Evolutionary conservation across 805 yeast species (phyloP).

Genomic region (Yarrowia yakushimensis): DNA sequence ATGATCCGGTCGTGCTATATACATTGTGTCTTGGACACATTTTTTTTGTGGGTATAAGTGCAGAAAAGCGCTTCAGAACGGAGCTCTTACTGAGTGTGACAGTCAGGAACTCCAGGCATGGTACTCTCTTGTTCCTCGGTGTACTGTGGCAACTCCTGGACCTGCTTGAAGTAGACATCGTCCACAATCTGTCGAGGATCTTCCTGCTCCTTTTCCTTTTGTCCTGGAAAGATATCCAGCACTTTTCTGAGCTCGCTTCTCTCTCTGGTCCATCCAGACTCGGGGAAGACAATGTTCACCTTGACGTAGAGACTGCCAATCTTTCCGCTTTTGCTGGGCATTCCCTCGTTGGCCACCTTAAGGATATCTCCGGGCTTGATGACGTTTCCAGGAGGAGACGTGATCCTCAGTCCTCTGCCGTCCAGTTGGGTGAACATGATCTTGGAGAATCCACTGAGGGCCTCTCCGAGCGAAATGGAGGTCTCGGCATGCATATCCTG

Average conservation of each 20-base stretch:
- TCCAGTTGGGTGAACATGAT: constrained; percentile 71
- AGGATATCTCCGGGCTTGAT: constrained; percentile 70
- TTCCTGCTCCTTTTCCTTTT: constrained; percentile 24
- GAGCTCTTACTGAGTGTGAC: constrained; percentile 16
- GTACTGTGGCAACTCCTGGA: background rate
- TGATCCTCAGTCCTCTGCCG: constrained; percentile 63
- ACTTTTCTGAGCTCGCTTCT: constrained; percentile 49
- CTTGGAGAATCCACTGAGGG: constrained; percentile 75
- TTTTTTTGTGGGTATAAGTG: too few species aligned
- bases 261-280: constrained; percentile 80
- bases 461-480: constrained; percentile 67
- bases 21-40: too few species aligned
- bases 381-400: constrained; percentile 75
- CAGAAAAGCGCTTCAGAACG: too few species aligned
- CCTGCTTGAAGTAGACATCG: constrained; percentile 30
- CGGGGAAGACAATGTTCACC: constrained; percentile 75
- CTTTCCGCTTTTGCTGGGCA: constrained; percentile 55
- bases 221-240: constrained; percentile 32
- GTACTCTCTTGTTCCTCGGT: background rate
- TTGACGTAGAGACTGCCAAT: constrained; percentile 68
- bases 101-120: constrained; percentile 18
- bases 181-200: constrained; percentile 28
- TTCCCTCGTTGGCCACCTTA: constrained; percentile 69
- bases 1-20: too few species aligned
- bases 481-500: constrained; percentile 61